Base-by-base conservation (phyloP, 2,329 filamentous ascomycete genomes). In the Cladophialophora psammophila region DNA sequence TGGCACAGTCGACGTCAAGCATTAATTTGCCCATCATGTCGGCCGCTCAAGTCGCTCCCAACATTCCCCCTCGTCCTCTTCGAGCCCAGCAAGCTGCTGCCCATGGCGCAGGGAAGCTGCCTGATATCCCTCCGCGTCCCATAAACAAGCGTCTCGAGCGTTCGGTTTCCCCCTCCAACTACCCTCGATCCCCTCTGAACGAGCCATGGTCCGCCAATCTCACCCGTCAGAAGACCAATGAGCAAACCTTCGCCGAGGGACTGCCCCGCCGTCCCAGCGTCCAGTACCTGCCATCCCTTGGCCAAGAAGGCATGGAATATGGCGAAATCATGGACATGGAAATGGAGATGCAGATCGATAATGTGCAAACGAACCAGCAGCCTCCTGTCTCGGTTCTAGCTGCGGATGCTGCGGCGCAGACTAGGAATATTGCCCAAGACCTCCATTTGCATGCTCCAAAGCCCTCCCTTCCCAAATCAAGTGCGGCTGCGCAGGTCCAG, bases 221-320 rank as follows among this genome's bases (percentile, higher is more conserved):
- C 63, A 72, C 66, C 65, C 77, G 76, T 15, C 75, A 76, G 10
- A 70, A 71, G 50, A 78, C 78, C 32, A 76, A 76, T 53, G 78
- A 80, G 42, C 57, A 58, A 34, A 48, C 65, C 32, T 53, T 53
- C n/a, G 48, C 78, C 72, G 80, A 76, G 70, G 73, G 77, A 66
- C 80, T 83, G 18, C 74, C 85, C 50, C 90, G 92, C 59, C 88
- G 91, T 40, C 87, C 88, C 57, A 96, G 92, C 76, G 92, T 97
- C 64, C 87, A 87, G 38, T 61, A 72, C 53, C 86, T 97, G 76
- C 94, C 94, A 15, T 91, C 91, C 0, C 85, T 97, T 63, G 94
- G 94, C 65, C 90, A 97, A 76, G 94, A 97, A 81, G 94, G 94
- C 69, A 88, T 85, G 72, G 94, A 97, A 81, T 97, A 97, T 80